Percentiles rank a stretch among this genome's conserved stretches.
phyloP scores from a whole-genome alignment of 805 yeast genomes.

The Debaryomyces castellii region DNA sequence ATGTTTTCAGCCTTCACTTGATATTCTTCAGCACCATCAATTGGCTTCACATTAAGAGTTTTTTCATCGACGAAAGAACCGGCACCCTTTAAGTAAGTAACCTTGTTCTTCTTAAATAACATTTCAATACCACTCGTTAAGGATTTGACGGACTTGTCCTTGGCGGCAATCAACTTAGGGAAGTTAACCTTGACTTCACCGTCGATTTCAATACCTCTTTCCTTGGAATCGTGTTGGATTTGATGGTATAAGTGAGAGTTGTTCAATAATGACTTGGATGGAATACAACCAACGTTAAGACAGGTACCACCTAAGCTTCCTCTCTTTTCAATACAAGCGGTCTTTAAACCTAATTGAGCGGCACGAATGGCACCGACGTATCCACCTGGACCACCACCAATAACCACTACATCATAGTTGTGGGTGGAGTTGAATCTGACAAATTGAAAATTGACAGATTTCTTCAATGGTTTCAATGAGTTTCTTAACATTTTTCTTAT shows the following conservation, averaged over 20 bases:
- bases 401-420: conserved; percentile 84
- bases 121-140: conserved; percentile 92
- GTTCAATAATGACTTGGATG: conserved; percentile 93
- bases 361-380: conserved; percentile 98
- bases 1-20: conserved; percentile 75
- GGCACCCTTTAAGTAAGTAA: conserved; percentile 89
- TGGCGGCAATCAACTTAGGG: conserved; percentile 81
- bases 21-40: conserved; percentile 75
- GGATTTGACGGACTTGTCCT: conserved; percentile 85
- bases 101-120: conserved; percentile 94
- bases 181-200: conserved; percentile 74
- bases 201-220: conserved; percentile 87
- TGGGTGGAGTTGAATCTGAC: conserved; percentile 43
- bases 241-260: conserved; percentile 92
- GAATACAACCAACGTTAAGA: conserved; percentile 98
- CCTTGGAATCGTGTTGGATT: conserved; percentile 77
- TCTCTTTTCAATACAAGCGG: conserved; percentile 97
- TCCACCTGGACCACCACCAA: conserved; percentile 99
- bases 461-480: conserved; percentile 7
- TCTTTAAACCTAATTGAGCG: conserved; percentile 91
- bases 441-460: conserved; percentile 24
- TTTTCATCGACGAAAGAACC: conserved; percentile 86
- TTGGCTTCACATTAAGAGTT: conserved; percentile 75
- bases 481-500: conserved; percentile 9
- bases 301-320: conserved; percentile 98